A percentile compares a stretch with the other conserved stretches of the same genome.
phyloP scores from a whole-genome alignment of 2,329 filamentous ascomycete species.

The Leptosphaerulina australis region DNA sequence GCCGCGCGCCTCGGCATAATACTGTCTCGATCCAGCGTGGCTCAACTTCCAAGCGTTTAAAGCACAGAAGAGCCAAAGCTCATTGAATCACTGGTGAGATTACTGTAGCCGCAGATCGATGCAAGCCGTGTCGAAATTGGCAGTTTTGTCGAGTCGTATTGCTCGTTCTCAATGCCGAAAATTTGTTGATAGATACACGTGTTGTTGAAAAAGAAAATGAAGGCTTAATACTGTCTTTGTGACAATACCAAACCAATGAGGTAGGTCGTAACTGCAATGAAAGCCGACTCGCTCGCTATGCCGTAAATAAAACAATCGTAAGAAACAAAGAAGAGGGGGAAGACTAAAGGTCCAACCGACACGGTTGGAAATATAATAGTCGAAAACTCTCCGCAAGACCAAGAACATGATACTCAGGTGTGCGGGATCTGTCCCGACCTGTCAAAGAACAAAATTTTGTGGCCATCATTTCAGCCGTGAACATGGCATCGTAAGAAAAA shows the following conservation, averaged over 20 bases:
- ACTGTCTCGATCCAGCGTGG: neutral
- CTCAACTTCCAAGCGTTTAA: constrained; percentile 4
- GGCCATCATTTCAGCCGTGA: constrained; percentile 36
- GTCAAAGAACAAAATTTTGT: constrained; percentile 14
- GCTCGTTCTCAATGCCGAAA: constrained; percentile 15
- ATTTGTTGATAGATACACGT: constrained; percentile 28
- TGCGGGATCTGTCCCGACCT: constrained; percentile 9
- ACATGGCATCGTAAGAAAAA: constrained; percentile 34
- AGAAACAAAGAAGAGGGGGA: constrained; percentile 29
- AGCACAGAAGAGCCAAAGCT: neutral
- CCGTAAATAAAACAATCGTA: constrained; percentile 47
- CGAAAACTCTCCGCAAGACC: constrained; percentile 6
- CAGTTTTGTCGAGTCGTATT: constrained; percentile 17
- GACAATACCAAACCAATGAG: constrained; percentile 16
- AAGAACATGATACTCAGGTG: constrained; percentile 18
- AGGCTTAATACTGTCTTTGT: constrained; percentile 7
- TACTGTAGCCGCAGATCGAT: constrained; percentile 5
- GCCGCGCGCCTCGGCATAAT: neutral
- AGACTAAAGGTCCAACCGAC: constrained; percentile 18
- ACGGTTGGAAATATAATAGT: constrained; percentile 9
- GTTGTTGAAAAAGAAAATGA: constrained; percentile 5
- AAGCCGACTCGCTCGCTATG: constrained; percentile 45
- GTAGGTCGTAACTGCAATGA: constrained; percentile 19
- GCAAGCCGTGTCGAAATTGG: constrained; percentile 10
- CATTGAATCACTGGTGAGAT: neutral